Evolutionary conservation across 2,329 filamentous ascomycete genomes (phyloP), one percentile per base, ranked within the genome.

Genomic region (Trichoderma endophyticum): DNA sequence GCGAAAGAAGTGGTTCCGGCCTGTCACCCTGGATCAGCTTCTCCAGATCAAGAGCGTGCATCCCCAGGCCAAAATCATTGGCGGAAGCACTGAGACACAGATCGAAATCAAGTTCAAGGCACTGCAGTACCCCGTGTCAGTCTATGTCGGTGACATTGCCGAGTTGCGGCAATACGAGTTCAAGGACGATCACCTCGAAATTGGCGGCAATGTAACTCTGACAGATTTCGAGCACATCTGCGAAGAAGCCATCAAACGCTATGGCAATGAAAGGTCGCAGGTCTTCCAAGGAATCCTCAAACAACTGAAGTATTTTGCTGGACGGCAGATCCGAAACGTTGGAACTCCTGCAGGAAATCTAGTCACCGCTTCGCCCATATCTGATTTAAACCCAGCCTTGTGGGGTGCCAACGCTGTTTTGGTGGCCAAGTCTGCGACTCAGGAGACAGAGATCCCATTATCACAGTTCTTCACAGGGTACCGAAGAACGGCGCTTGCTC

Each of bases 31-130:
- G 18, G 86, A 93, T 51, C 95, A 99, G 79, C 85, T 99, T 18
- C 87, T 98, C 18, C 92, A 97, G 79, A 97, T 99, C 83, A 98
- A 98, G 84, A 90, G 87, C 77, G 90, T 88, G 0, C 91, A 94
- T 75, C 95, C 95, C 0, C 90, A 91, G 30, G 94, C 95, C 5
- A 99, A 98, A 82, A 90, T 99, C 73, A 97, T 99, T 73, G 95
- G 94, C 64, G 96, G 96, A 73, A 97, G 94, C 80, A 97, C 95
- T 2, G 96, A 99, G 81, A 98, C 95, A 0, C 96, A 98, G 82
- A 98, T 99, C 73, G 96, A 99, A 82, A 93, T 97, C 83, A 98
- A 97, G 82, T 98, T 99, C 88, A 98, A 98, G 84, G 94, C 92
- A 1, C 89, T 97, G 85, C 89, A 94, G 77, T 98, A 98, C 79